Base-by-base conservation (phyloP, 306 rosid genomes). In the Senna tora region DNA sequence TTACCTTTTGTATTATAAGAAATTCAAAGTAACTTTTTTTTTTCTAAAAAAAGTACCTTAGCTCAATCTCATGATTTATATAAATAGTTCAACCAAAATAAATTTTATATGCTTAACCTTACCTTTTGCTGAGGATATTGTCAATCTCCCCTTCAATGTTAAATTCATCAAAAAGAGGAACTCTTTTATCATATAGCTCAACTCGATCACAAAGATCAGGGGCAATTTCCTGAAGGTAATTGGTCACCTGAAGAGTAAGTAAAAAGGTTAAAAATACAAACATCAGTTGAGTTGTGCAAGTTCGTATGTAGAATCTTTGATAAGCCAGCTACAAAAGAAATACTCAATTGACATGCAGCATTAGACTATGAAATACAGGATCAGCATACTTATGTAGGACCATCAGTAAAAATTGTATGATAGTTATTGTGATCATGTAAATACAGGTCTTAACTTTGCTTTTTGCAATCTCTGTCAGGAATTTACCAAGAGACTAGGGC, bases 221-320 rank as follows among this genome's bases (percentile, higher is more conserved):
- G 45, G 99, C 96, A 65, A 94, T 94, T 19, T 94, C 99, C 89
- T 91, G 99, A 72, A 94, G 99, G 88, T 94, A 94, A 81, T 79
- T 94, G 47, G 90, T 89, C 80, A 89, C 99, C 99, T 94, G 88
- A 55, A 67, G 50, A 69, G 36, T 22, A 81, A 17, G 73, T 38
- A 21, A 74, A 82, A 76, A 78, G 41, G 28, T 39, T 36, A 9
- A 53, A 70, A 47, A 15, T 67, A 41, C 69, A 76, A 82, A 42
- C 59, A 39, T 54, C 62, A 57, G 46, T 15, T 36, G 47, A 17
- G 17, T 60, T 38, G 13, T 39, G 3, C 1, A 83, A 32, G 79
- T 73, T 43, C 63, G 38, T 43, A 73, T 7, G n/a, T 59, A 28
- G 65, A 72, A 63, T 70, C 51, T 64, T 72, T 53, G 71, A 52